Evolutionary conservation across 495 filamentous ascomycete species (phyloP), one percentile per base, ranked within the genome.

Genomic region (Cladorrhinum samala): DNA sequence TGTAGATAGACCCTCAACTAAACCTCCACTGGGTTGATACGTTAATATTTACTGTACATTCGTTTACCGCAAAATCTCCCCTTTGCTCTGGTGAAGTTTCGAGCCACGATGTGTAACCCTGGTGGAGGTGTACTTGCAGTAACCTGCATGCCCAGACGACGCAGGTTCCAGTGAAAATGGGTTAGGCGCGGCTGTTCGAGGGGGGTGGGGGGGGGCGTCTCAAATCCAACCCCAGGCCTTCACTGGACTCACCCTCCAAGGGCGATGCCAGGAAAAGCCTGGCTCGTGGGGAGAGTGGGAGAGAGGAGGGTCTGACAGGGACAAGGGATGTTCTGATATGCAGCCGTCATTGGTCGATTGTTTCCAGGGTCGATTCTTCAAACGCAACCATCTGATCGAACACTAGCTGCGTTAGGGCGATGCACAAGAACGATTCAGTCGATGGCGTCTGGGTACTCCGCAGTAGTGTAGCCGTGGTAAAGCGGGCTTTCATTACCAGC

Each of bases 111-210:
- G 17, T 2, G 48, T 23, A 30, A 18, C 41, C 19, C 44, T 19
- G 27, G 30, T n/a, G n/a, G n/a, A n/a, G n/a, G n/a, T n/a, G n/a
- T n/a, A n/a, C 27, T 11, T 33, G 27, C 27, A 33, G 27, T 11
- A 33, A 33, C 6, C 11, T 23, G 54, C 24, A 45, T 49, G 19
- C 30, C 37, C 46, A 55, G 57, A 20, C 56, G 60, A 66, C 51
- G 67, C 67, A 70, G 61, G 63, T 5, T 69, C 63, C 67, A 33
- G 61, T 61, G 58, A 54, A 46, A 68, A 52, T 46, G 23, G 58
- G 65, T 56, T 61, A 68, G 55, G 57, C 63, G 57, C 57, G 51
- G 56, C 47, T 53, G 23, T 24, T 9, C n/a, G 2, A 21, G 33
- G 16, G 42, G 21, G 42, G 45, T 16, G 50, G 46, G 48, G n/a